Conservation (phyloP, 257 asterid genomes). For the Solanum raphanifolium region DNA sequence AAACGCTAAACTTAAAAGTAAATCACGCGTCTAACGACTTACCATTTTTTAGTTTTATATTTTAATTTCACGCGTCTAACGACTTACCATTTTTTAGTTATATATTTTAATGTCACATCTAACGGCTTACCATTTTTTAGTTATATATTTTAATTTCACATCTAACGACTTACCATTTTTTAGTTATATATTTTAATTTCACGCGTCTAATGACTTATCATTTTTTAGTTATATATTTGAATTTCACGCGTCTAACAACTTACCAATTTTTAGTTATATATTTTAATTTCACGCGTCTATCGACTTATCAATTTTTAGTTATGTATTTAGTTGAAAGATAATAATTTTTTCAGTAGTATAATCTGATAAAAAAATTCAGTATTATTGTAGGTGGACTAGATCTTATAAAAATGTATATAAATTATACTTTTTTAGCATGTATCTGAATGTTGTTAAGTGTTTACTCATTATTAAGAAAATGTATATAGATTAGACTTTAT, state of each 20-base stretch:
- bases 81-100: too few species aligned
- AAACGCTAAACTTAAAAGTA: neutral
- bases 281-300: too few species aligned
- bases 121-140: too few species aligned
- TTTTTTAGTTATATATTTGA: too few species aligned
- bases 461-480: neutral
- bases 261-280: too few species aligned
- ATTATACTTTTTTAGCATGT: neutral
- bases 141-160: neutral
- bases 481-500: neutral
- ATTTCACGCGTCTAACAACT: neutral
- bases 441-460: neutral
- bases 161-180: too few species aligned
- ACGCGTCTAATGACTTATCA: too few species aligned
- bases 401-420: neutral
- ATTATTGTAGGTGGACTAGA: neutral
- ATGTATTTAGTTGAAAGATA: neutral
- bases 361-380: too few species aligned
- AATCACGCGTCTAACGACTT: neutral
- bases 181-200: neutral
- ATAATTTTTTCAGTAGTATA: neutral
- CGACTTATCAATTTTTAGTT: too few species aligned
- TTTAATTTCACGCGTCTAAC: neutral
- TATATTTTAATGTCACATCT: too few species aligned
- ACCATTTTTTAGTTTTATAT: neutral